Percentiles rank a stretch among this genome's conserved stretches.
Evolutionary conservation across 2,329 filamentous ascomycete genomes (phyloP).

Genomic region (Teratosphaeria nubilosa): DNA sequence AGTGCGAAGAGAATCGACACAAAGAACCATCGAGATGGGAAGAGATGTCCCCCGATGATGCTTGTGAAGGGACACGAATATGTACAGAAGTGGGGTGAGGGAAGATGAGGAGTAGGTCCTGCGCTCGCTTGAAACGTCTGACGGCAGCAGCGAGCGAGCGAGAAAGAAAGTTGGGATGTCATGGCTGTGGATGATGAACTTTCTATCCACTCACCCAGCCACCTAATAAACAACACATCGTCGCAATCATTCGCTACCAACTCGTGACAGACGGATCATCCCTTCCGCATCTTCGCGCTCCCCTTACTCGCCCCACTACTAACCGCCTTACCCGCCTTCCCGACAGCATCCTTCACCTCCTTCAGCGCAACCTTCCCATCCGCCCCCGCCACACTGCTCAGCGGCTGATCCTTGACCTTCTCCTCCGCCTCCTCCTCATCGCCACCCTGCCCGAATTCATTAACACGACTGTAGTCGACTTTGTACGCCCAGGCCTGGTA

Average conservation of each 20-base stretch:
- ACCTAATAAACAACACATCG: not conserved
- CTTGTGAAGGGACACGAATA: no score
- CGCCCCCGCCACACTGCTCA: slow-evolving; percentile 24
- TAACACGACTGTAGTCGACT: slow-evolving; percentile 82
- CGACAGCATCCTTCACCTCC: slow-evolving; percentile 1
- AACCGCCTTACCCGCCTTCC: not conserved
- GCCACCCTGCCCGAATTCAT: slow-evolving; percentile 97
- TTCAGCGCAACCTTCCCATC: slow-evolving; percentile 8
- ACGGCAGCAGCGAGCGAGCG: no score
- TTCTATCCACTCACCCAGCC: no score
- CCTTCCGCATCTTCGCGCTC: slow-evolving; percentile 7
- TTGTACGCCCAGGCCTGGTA: slow-evolving; percentile 93
- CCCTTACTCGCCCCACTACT: slow-evolving; percentile 7
- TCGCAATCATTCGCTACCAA: not conserved
- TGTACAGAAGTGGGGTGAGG: no score
- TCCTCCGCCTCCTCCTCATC: slow-evolving; percentile 63
- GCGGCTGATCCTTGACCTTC: slow-evolving; percentile 35
- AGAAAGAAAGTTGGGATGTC: no score
- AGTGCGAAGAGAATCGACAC: no score
- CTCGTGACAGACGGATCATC: not conserved
- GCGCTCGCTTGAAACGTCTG: no score
- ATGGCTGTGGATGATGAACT: no score
- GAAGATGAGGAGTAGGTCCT: no score
- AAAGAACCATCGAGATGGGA: no score
- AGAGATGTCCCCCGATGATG: no score